phyloP scores from a whole-genome alignment of 1,284 basidiomycete genomes.

The Cystobasidium slooffiae region DNA sequence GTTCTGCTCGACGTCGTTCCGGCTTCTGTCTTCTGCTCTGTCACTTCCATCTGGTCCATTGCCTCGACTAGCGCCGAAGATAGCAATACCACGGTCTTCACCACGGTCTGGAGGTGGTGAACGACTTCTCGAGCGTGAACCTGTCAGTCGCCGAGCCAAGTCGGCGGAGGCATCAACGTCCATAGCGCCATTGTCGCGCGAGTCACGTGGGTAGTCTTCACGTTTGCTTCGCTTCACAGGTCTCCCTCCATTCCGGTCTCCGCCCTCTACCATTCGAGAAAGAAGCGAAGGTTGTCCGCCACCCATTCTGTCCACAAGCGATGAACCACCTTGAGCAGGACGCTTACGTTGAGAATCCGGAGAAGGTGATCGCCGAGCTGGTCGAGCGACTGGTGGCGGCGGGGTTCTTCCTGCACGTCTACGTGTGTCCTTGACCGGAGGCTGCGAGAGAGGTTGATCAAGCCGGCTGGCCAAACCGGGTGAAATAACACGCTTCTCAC shows the following conservation, averaged over 20 bases:
- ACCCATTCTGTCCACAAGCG: slow-evolving; percentile 3
- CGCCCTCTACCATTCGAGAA: slow-evolving; percentile 13
- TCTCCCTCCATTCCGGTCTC: neutral
- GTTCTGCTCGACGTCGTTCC: no score
- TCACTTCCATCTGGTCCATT: no score
- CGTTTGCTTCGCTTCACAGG: neutral
- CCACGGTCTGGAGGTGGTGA: neutral
- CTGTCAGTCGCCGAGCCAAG: neutral
- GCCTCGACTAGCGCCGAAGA: slow-evolving; percentile 13
- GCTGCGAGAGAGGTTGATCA: slow-evolving; percentile 21
- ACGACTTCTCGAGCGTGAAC: neutral
- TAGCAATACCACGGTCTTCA: neutral
- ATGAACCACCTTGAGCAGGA: neutral
- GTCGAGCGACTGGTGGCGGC: neutral
- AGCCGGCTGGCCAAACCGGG: slow-evolving; percentile 21
- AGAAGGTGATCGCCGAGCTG: slow-evolving; percentile 15
- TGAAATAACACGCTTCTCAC: neutral
- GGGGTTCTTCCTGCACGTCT: neutral
- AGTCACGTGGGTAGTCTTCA: neutral
- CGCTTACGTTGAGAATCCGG: slow-evolving; percentile 5
- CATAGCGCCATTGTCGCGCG: neutral
- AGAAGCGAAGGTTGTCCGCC: slow-evolving; percentile 18
- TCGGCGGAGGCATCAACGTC: neutral
- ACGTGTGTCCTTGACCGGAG: neutral
- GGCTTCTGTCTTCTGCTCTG: no score